phyloP scores from a whole-genome alignment of 2,329 filamentous ascomycete species.

The Nannizziopsis barbatae region DNA sequence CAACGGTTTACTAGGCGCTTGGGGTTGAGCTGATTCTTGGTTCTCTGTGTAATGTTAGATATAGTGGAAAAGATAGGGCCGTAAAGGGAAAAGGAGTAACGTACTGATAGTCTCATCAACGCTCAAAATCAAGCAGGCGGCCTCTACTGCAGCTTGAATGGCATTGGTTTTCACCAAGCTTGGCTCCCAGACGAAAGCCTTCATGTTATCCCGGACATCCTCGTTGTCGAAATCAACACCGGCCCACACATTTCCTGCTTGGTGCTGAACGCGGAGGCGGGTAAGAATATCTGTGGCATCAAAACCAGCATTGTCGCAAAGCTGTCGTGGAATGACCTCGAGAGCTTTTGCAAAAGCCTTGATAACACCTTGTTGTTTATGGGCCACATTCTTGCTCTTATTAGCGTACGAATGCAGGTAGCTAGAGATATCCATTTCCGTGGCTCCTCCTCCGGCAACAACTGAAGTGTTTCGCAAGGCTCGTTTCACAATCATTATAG shows the following conservation, averaged over 20 bases:
- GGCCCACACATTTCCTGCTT: constrained; percentile 84
- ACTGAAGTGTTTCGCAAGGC: constrained; percentile 90
- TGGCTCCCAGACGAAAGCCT: constrained; percentile 94
- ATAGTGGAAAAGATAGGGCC: not conserved
- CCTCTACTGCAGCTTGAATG: constrained; percentile 89
- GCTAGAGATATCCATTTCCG: constrained; percentile 92
- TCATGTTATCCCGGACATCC: constrained; percentile 87
- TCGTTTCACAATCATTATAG: constrained; percentile 99
- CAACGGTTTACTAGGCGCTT: constrained; percentile 64
- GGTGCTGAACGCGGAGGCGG: constrained; percentile 88
- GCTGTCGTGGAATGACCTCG: constrained; percentile 88
- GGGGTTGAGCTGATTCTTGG: constrained; percentile 77
- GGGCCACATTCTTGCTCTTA: constrained; percentile 59
- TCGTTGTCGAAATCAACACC: constrained; percentile 92
- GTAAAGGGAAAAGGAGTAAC: constrained; percentile 18
- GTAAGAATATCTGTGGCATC: constrained; percentile 98
- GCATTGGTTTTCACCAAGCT: constrained; percentile 94
- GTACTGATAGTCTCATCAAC: constrained; percentile 94
- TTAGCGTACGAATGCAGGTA: constrained; percentile 90
- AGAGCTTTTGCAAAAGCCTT: constrained; percentile 96
- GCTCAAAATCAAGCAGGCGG: constrained; percentile 84
- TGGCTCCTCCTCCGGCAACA: constrained; percentile 86
- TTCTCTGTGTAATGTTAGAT: constrained; percentile 46
- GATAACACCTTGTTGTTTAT: constrained; percentile 96
- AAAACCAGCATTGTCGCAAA: constrained; percentile 97